phyloP scores from a whole-genome alignment of 2,329 filamentous ascomycete species.

The Aspergillus tanneri region DNA sequence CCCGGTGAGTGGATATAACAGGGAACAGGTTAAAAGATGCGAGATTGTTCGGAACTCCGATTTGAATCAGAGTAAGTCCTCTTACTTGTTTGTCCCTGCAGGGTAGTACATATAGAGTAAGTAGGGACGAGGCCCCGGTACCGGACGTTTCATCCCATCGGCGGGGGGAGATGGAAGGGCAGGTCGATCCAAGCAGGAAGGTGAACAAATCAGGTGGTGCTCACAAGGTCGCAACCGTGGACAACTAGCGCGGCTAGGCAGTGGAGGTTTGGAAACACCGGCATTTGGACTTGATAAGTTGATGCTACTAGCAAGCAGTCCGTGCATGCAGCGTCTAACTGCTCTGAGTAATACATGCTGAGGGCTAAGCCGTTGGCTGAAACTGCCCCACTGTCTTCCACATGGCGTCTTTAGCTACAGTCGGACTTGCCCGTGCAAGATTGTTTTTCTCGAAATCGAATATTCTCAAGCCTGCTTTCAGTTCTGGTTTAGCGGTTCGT shows the following conservation, averaged over 20 bases:
- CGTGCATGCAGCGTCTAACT: too few relatives aligned
- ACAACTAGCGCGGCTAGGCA: background rate
- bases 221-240: background rate
- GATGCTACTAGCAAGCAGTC: conserved; percentile 2
- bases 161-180: conserved; percentile 8
- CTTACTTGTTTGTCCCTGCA: background rate
- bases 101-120: background rate
- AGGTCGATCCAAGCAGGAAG: conserved; percentile 15
- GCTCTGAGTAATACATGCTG: conserved; percentile 9
- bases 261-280: conserved; percentile 27
- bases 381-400: conserved; percentile 21
- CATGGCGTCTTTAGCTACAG: conserved; percentile 16
- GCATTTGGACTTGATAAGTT: conserved; percentile 12
- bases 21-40: too few relatives aligned
- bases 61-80: background rate
- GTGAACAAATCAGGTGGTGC: conserved; percentile 13
- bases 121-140: conserved; percentile 3
- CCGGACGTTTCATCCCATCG: conserved; percentile 13
- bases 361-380: conserved; percentile 3
- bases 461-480: background rate
- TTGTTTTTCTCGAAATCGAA: background rate
- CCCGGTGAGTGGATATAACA: too few relatives aligned
- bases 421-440: background rate
- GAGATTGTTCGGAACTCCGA: too few relatives aligned
- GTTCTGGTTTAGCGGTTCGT: background rate